A percentile compares a stretch with the other conserved stretches of the same genome.
These are phyloP conservation scores for Fusarium sp. DNA, from an alignment of 2,329 filamentous ascomycete species.

Conservation along the genomic window DNA sequence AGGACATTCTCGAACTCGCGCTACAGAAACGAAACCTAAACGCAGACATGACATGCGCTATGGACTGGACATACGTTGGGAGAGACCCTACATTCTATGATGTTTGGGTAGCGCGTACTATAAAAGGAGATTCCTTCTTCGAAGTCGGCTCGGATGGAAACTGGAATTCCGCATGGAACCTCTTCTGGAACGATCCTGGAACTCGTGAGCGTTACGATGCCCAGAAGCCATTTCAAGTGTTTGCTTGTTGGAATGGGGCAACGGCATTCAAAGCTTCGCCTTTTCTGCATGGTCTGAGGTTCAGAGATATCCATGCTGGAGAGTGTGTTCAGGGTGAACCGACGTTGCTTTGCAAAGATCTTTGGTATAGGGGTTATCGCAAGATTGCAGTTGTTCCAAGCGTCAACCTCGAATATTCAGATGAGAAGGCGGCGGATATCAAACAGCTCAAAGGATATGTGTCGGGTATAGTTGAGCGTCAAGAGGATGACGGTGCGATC, in stretches of 20 bases:
- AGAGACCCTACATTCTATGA: slow-evolving; percentile 66
- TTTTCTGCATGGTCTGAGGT: slow-evolving; percentile 57
- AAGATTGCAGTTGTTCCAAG: slow-evolving; percentile 68
- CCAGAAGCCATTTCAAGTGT: slow-evolving; percentile 68
- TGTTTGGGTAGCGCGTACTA: slow-evolving; percentile 65
- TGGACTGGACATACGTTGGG: slow-evolving; percentile 67
- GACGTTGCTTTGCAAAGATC: slow-evolving; percentile 67
- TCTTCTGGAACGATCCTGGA: slow-evolving; percentile 62
- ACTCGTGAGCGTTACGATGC: slow-evolving; percentile 51
- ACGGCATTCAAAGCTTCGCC: slow-evolving; percentile 63
- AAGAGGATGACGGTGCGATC: slow-evolving; percentile 51
- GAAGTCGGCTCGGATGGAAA: slow-evolving; percentile 62
- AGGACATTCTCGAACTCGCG: slow-evolving; percentile 69
- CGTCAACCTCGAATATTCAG: slow-evolving; percentile 67
- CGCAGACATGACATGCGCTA: slow-evolving; percentile 68
- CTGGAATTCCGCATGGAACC: slow-evolving; percentile 62
- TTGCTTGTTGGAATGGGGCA: slow-evolving; percentile 71
- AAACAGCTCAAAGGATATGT: slow-evolving; percentile 65
- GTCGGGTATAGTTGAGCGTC: slow-evolving; percentile 49
- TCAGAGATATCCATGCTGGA: slow-evolving; percentile 54
- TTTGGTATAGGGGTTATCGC: slow-evolving; percentile 63
- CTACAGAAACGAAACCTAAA: slow-evolving; percentile 60
- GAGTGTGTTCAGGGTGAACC: slow-evolving; percentile 69
- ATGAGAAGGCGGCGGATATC: slow-evolving; percentile 58
- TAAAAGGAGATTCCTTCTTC: slow-evolving; percentile 68